A percentile compares a stretch with the other conserved stretches of the same genome.
These are phyloP conservation scores for Magnusiomyces tetraspermus DNA, from an alignment of 1,139 yeast genomes.

Conservation along the genomic window DNA sequence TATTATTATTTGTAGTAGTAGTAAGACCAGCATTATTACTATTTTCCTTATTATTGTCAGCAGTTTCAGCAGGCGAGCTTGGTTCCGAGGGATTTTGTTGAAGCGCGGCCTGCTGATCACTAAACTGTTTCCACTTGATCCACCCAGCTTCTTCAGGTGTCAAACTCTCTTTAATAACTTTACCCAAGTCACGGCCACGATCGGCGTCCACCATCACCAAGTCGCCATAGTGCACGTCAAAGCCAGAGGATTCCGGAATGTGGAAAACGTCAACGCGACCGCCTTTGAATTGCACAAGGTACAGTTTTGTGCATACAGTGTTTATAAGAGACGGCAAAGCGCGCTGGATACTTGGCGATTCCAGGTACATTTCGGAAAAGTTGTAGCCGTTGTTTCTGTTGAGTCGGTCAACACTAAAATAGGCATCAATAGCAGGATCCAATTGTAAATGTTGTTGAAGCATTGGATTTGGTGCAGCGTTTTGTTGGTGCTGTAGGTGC, in stretches of 20 bases:
- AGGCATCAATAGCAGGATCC: slow-evolving; percentile 4
- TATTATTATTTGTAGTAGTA: too few relatives aligned
- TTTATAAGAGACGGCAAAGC: slow-evolving; percentile 20
- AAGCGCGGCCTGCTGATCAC: slow-evolving; percentile 60
- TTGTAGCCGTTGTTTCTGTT: slow-evolving; percentile 4
- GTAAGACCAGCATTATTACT: too few relatives aligned
- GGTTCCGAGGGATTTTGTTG: slow-evolving; percentile 27
- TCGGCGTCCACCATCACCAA: slow-evolving; percentile 94
- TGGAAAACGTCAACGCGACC: slow-evolving; percentile 80
- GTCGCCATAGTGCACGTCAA: slow-evolving; percentile 55
- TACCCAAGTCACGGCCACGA: slow-evolving; percentile 85
- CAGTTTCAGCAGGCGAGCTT: slow-evolving; percentile 13
- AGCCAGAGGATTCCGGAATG: slow-evolving; percentile 44
- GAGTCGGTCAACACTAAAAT: slow-evolving; percentile 1
- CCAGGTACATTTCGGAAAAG: not conserved
- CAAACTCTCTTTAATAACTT: slow-evolving; percentile 57
- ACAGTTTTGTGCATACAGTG: slow-evolving; percentile 35
- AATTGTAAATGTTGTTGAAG: not conserved
- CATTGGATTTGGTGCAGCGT: not conserved
- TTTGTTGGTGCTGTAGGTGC: not conserved
- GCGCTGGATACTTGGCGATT: not conserved
- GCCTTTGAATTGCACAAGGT: slow-evolving; percentile 75
- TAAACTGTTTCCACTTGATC: slow-evolving; percentile 71
- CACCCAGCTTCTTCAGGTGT: slow-evolving; percentile 69
- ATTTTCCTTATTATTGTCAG: not conserved